Conservation (phyloP, 2,329 filamentous ascomycete genomes). For the Akanthomyces dipterigenus region DNA sequence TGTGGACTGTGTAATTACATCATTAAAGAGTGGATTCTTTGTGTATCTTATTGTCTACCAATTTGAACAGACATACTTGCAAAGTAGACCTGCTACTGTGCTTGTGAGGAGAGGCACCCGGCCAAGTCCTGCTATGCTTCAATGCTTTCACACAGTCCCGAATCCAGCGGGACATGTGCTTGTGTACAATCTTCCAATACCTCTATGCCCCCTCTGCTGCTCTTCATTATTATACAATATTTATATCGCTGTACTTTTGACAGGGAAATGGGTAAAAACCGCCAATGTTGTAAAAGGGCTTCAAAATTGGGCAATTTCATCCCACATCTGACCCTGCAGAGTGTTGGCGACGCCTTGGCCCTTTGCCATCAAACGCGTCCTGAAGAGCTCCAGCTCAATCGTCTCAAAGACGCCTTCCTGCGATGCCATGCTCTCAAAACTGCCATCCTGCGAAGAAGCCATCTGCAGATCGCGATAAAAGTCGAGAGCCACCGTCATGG, state of each 20-base stretch:
- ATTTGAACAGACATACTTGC: not conserved
- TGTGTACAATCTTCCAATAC: not conserved
- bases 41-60: not conserved
- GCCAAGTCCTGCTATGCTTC: not conserved
- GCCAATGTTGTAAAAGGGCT: too few relatives aligned
- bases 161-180: not conserved
- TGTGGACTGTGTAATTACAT: too few relatives aligned
- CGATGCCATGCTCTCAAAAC: slow-evolving; percentile 33
- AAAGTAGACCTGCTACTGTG: slow-evolving; percentile 3
- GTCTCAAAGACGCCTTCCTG: slow-evolving; percentile 39
- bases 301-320: slow-evolving; percentile 23
- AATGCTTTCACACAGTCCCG: not conserved
- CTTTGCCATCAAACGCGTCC: slow-evolving; percentile 30
- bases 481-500: slow-evolving; percentile 36
- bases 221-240: slow-evolving; percentile 3
- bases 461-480: slow-evolving; percentile 35
- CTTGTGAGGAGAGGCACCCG: not conserved
- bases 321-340: slow-evolving; percentile 33
- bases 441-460: slow-evolving; percentile 30
- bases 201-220: not conserved
- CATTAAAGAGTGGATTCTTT: not conserved
- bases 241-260: not conserved
- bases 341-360: slow-evolving; percentile 35
- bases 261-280: not conserved
- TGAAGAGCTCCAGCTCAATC: slow-evolving; percentile 40